Evolutionary conservation across 2,329 filamentous ascomycete genomes (phyloP), one percentile per base, ranked within the genome.

Genomic region (Ophiostoma pallidulum): DNA sequence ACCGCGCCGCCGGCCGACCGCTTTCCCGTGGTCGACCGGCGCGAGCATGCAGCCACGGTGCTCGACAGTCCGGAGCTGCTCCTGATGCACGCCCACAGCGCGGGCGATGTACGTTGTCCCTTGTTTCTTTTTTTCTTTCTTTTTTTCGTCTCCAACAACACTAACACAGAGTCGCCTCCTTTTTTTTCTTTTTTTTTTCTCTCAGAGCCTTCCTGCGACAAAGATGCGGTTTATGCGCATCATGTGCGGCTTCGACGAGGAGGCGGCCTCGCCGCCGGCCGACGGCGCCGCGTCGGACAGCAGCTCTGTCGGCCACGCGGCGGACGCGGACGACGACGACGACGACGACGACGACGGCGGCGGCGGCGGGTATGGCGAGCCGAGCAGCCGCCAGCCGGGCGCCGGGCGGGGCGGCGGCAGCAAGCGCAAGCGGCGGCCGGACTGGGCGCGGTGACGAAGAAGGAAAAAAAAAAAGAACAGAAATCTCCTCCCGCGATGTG

Each of bases 41-140:
- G 71, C 13, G 66, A 71, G 38, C 67, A 70, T 52, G 78, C 78
- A 12, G 64, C 72, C 18, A 64, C 71, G 10, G 68, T 80, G 33
- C 68, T 82, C 3, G 73, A 77, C 53, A 71, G 61, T 22, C 77
- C 77, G 0, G 77, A 81, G 57, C 62, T 75, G 48, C 62, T 82
- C 41, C 75, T 78, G 68, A 78, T 77, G 66, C 71, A 77, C 36
- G 74, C 78, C 2, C 69, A 74, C 53, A 71, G 71, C 53, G 66
- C 67, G 26, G 68, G 69, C 28, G 72, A 78, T 54, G 78, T 82
- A 58, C 56, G 74, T 66, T 8, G 6, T 35, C 26, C 40, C 37
- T 50, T 29, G 18, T 16, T 14, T 43, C 7, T 31, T 8, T 12
- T 24, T 4, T 19, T 31, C 8, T 9, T 20, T 12, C 16, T 7